phyloP scores from a whole-genome alignment of 768 basidiomycete genomes.

The Astraeus odoratus region DNA sequence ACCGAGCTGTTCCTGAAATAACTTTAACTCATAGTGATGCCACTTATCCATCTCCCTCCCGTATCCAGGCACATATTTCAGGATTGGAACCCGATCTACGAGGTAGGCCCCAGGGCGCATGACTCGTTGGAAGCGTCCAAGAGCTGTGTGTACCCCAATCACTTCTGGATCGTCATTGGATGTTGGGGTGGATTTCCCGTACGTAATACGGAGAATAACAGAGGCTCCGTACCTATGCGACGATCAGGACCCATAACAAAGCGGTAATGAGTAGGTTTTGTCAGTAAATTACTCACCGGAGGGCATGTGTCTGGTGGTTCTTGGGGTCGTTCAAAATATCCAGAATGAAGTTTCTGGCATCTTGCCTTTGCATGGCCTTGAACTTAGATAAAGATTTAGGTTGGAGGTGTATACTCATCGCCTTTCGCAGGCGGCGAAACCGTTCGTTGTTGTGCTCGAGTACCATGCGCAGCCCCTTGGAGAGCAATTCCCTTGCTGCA shows the following conservation, averaged over 20 bases:
- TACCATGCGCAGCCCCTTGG: slow-evolving; percentile 44
- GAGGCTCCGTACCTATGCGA: slow-evolving; percentile 19
- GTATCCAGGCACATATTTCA: slow-evolving; percentile 50
- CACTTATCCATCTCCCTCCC: slow-evolving; percentile 42
- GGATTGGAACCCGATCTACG: slow-evolving; percentile 28
- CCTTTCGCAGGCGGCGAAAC: slow-evolving; percentile 49
- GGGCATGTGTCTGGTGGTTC: slow-evolving; percentile 36
- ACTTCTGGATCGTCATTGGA: slow-evolving; percentile 20
- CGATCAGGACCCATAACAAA: background rate
- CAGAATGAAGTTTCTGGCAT: slow-evolving; percentile 15
- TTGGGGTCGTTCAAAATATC: slow-evolving; percentile 29
- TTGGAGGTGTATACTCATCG: slow-evolving; percentile 47
- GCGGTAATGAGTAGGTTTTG: background rate
- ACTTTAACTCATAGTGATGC: slow-evolving; percentile 41
- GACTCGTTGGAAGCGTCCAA: slow-evolving; percentile 18
- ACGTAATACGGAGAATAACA: slow-evolving; percentile 16
- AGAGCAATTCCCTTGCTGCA: slow-evolving; percentile 46
- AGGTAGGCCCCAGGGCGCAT: slow-evolving; percentile 28
- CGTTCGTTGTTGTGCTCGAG: slow-evolving; percentile 46
- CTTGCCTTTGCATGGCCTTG: slow-evolving; percentile 35
- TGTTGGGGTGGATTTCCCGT: slow-evolving; percentile 19
- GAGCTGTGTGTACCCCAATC: slow-evolving; percentile 8
- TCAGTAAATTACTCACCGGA: slow-evolving; percentile 35
- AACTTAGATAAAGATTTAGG: slow-evolving; percentile 40
- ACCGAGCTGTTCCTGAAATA: slow-evolving; percentile 45